Conservation (phyloP, 768 basidiomycete species). For the Boletus tomentosulus region DNA sequence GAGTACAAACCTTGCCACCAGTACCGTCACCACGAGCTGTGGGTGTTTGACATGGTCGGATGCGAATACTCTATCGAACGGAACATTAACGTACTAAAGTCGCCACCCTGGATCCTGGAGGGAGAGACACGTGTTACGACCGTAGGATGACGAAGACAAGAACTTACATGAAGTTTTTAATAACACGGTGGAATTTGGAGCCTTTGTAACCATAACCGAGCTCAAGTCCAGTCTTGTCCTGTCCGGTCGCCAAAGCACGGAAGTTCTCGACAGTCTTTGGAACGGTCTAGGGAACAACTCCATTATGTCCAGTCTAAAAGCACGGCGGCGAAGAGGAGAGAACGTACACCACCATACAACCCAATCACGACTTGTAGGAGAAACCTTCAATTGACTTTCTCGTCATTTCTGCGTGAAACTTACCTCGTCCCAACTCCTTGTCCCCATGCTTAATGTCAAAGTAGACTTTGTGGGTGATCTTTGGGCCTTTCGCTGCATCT, state of each 20-base stretch:
- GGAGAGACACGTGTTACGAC: not conserved
- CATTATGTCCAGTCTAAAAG: not conserved
- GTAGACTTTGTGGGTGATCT: constrained; percentile 89
- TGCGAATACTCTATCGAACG: constrained; percentile 11
- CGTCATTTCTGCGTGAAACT: constrained; percentile 17
- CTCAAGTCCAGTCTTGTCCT: constrained; percentile 57
- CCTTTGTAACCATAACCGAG: constrained; percentile 92
- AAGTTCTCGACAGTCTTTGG: constrained; percentile 98
- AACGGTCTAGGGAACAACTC: constrained; percentile 56
- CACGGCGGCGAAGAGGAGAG: not conserved
- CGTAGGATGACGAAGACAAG: not conserved
- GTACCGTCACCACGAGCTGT: constrained; percentile 82
- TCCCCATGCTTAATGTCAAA: constrained; percentile 95
- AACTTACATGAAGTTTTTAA: constrained; percentile 85
- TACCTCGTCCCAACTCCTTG: constrained; percentile 77
- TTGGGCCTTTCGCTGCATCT: constrained; percentile 83
- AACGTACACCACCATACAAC: constrained; percentile 79
- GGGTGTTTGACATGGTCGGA: constrained; percentile 8
- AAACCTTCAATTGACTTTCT: constrained; percentile 2
- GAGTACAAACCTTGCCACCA: constrained; percentile 69
- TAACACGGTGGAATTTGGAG: constrained; percentile 94
- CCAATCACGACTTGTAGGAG: constrained; percentile 67
- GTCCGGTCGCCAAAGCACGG: constrained; percentile 84
- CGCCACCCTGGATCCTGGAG: constrained; percentile 91
- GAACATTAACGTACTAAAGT: constrained; percentile 71